Evolutionary conservation across 805 yeast genomes (phyloP).

Genomic region (Priceomyces fermenticarens): DNA sequence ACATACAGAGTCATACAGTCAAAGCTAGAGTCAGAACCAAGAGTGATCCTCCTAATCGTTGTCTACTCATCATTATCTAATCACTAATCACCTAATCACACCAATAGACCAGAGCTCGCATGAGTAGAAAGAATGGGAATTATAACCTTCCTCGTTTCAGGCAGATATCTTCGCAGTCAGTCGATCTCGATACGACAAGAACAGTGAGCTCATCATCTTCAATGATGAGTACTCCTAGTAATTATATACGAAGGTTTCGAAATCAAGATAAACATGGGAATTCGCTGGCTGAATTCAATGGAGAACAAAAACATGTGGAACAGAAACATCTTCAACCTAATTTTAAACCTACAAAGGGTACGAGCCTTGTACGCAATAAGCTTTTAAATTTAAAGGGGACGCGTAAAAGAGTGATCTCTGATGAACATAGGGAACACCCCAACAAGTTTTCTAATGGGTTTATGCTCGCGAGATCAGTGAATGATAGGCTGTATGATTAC

Average conservation of each 20-base stretch:
- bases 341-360: conserved; percentile 18
- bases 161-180: conserved; percentile 6
- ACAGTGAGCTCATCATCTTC: conserved; percentile 37
- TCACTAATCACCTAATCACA: too few relatives aligned
- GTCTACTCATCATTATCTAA: too few relatives aligned
- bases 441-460: conserved; percentile 19
- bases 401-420: conserved; percentile 20
- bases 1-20: too few relatives aligned
- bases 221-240: conserved; percentile 41
- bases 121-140: conserved; percentile 6
- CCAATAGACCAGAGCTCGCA: not conserved
- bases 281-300: conserved; percentile 3
- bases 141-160: conserved; percentile 12
- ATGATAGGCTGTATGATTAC: conserved; percentile 33
- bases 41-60: too few relatives aligned
- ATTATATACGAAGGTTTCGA: conserved; percentile 29
- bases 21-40: too few relatives aligned
- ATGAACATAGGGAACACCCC: conserved; percentile 14
- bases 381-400: conserved; percentile 38
- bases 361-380: conserved; percentile 31
- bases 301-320: conserved; percentile 6
- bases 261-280: conserved; percentile 17
- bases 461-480: conserved; percentile 30
- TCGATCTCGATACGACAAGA: conserved; percentile 20
- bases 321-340: conserved; percentile 1